These are phyloP conservation scores for Prosopis cineraria DNA, from an alignment of 306 rosid genomes.

Conservation along the genomic window DNA sequence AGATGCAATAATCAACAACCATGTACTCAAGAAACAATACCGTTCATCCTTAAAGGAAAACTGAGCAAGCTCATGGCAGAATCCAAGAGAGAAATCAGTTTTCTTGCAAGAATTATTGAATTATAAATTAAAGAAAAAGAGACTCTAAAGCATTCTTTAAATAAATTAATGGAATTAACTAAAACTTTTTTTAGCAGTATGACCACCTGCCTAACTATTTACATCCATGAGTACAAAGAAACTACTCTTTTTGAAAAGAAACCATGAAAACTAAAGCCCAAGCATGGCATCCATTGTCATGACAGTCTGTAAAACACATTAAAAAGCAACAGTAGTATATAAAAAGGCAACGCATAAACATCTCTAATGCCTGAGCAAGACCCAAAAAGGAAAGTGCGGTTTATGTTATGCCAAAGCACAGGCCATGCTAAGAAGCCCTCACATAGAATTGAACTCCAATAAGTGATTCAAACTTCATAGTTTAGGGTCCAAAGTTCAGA, in stretches of 20 bases:
- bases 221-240: not conserved
- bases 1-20: too few species aligned
- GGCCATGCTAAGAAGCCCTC: not conserved
- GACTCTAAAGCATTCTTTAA: not conserved
- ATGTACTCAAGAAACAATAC: too few species aligned
- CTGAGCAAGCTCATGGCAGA: too few species aligned
- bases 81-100: too few species aligned
- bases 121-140: not conserved
- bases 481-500: not conserved
- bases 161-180: conserved; percentile 23
- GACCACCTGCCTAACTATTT: conserved; percentile 2
- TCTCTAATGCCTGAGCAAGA: not conserved
- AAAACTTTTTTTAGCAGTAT: not conserved
- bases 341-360: not conserved
- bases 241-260: not conserved
- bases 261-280: conserved; percentile 4
- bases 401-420: not conserved
- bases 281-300: conserved; percentile 17
- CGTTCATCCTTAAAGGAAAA: too few species aligned
- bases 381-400: not conserved
- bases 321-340: not conserved
- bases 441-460: not conserved
- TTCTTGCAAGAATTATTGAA: not conserved
- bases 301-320: not conserved
- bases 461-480: not conserved